Evolutionary conservation across 192 early-diverging fungal genomes (phyloP), one percentile per base, ranked within the genome.

Genomic region (Ambispora gerdemannii): DNA sequence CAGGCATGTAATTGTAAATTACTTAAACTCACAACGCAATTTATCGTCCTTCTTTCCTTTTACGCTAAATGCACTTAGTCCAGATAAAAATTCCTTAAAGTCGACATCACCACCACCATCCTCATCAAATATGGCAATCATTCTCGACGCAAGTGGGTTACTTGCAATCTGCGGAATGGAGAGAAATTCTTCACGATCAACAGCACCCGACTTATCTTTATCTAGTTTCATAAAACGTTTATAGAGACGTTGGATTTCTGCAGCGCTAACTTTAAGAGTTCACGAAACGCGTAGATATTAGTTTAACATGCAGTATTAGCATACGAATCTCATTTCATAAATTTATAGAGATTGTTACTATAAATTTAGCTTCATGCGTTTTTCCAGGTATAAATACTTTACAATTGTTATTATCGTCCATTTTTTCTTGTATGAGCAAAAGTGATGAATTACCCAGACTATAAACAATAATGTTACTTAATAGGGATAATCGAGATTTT

Each of bases 61-160:
- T 47, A 90, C 88, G 56, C 92, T 94, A 72, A 99, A 99, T 0
- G 92, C 95, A 73, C 91, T 92, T 63, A 99, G 78, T 0, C 96
- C 98, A 8, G 84, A 86, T 66, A 99, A 95, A 76, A 99, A 99
- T 83, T 99, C 96, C 71, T 94, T 93, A 80, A 99, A 99, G 78
- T 99, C 95, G 0, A 99, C 92, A 78, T 99, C 96, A 55, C 98
- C 98, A 50, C 93, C 92, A 59, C 96, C 98, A 79, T 99, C 98
- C 38, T 88, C 89, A 78, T 99, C 98, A 74, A 99, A 96, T 69
- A 97, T 96, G 74, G 92, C 93, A 78, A 99, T 91, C 70, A 99
- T 83, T 32, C 97, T 88, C 30, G 92, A 90, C 8, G 95, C 96
- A 24, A 99, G 85, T 47, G 98, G 98, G 81, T 99, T 99, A 82